Evolutionary conservation across 1,284 basidiomycete genomes (phyloP), one percentile per base, ranked within the genome.

Genomic region (Salmacisia buchloeana): DNA sequence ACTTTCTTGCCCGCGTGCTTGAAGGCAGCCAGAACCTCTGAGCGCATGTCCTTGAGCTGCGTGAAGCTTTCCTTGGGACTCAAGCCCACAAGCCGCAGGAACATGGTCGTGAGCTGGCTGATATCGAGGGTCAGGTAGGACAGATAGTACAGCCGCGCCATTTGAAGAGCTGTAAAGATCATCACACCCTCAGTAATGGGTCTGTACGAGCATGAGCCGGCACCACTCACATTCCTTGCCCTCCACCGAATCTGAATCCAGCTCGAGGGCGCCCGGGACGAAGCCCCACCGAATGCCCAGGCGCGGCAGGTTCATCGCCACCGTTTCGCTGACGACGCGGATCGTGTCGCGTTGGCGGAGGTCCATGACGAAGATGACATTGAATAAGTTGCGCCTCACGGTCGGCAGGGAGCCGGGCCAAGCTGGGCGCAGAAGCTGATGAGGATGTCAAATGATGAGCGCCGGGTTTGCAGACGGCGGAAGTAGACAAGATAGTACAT

Each of bases 311-410:
- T 64, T 69, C 38, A 64, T 69, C 1, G 61, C 58, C 39, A 75
- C 68, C n/a, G 60, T 70, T 25, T 75, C 74, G 3, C 70, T 62
- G 18, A 75, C 39, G 60, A 75, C 73, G 5, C 72, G 58, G 35
- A 70, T 69, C 15, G 61, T 67, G 39, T 72, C 70, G 12, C 61
- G 63, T 41, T 66, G 62, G 13, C 62, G 57, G 60, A 79, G 56
- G 61, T 79, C 76, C 12, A 75, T 61, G 15, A 72, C 67, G 6
- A 77, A 58, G 3, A 79, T 69, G 5, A 78, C 64, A 34, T 78
- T 73, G 71, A 78, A 77, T 9, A 78, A 46, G 59, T 79, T 79
- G 21, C 70, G 57, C 15, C 66, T 65, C n/a, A 78, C 54, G 12
- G 65, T 59, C 2, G 74, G 74, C 35, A 77, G 74, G 25, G 66